These are phyloP conservation scores for Coprinopsis sp. DNA, from an alignment of 768 basidiomycete species.

Conservation along the genomic window DNA sequence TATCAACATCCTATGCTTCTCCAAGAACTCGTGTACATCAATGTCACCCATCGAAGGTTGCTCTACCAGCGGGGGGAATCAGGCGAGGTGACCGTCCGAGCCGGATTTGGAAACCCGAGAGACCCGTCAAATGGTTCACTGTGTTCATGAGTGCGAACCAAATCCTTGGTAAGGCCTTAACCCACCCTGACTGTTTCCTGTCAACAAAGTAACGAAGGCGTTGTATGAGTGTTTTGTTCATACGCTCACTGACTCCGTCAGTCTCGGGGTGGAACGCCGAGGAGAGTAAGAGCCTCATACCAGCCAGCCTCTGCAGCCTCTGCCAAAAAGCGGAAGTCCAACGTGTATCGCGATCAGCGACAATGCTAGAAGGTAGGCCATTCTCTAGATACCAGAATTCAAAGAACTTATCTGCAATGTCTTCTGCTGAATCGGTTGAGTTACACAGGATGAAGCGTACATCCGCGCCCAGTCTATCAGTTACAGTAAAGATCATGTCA, in stretches of 20 bases:
- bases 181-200: constrained; percentile 31
- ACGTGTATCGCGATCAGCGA: constrained; percentile 28
- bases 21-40: constrained; percentile 19
- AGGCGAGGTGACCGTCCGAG: constrained; percentile 19
- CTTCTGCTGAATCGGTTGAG: not conserved
- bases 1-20: constrained; percentile 13
- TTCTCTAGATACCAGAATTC: constrained; percentile 27
- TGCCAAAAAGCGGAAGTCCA: constrained; percentile 28
- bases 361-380: constrained; percentile 25
- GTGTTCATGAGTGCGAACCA: constrained; percentile 33
- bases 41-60: constrained; percentile 13
- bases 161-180: constrained; percentile 17
- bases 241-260: constrained; percentile 30
- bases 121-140: constrained; percentile 26
- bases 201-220: constrained; percentile 23
- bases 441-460: constrained; percentile 8
- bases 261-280: constrained; percentile 36
- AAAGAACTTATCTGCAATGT: constrained; percentile 16
- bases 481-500: constrained; percentile 16
- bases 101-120: constrained; percentile 28
- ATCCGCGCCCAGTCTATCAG: constrained; percentile 7
- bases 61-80: constrained; percentile 13
- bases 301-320: constrained; percentile 21
- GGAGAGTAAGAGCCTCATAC: constrained; percentile 28
- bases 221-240: constrained; percentile 32